Base-by-base conservation (phyloP, 495 filamentous ascomycete species). In the Aspergillus biplanus region DNA sequence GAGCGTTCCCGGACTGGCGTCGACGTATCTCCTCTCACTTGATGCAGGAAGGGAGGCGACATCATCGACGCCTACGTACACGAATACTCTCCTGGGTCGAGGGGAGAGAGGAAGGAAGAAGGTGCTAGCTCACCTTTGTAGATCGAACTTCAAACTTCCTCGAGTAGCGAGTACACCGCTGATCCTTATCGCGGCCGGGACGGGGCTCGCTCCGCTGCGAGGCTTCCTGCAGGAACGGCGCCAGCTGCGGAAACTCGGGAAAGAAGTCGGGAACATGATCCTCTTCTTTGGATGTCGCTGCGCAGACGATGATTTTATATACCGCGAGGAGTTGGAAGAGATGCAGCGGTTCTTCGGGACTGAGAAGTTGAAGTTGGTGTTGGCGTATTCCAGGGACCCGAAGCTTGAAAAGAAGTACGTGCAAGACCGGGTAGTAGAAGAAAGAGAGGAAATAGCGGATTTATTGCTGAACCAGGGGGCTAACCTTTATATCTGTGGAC, bases 401-500 rank as follows among this genome's bases (percentile, higher is more conserved):
- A 65, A 59, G 0, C 52, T 44, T 32, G 67, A 67, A 13, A 65
- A 67, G 9, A 56, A 56, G 58, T 76, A 82, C 65, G 79, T 82
- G 7, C 79, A 82, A 54, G 77, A 82, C 58, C 66, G 70, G 6
- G 65, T 81, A n/a, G 42, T 47, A 4, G 74, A 80, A 65, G 49
- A 69, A n/a, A 68, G 69, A 1, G 67, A 72, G 0, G 69, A 75
- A n/a, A 68, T 81, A 9, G 56, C 73, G 18, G 50, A 55, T 7
- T 50, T 64, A 52, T 44, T 83, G 35, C 64, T 82, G 42, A 73
- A 77, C 16, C 65, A 73, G 55, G 71, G 74, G 8, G 79, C 74
- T 7, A 81, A 74, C 57, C 65, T 84, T 27, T 84, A 85, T 68
- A 74, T 84, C 37, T 83, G 81, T 68, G 83, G 81, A 0, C 65